Evolutionary conservation across 2,329 filamentous ascomycete genomes (phyloP).

Genomic region (Paecilomyces variotii): DNA sequence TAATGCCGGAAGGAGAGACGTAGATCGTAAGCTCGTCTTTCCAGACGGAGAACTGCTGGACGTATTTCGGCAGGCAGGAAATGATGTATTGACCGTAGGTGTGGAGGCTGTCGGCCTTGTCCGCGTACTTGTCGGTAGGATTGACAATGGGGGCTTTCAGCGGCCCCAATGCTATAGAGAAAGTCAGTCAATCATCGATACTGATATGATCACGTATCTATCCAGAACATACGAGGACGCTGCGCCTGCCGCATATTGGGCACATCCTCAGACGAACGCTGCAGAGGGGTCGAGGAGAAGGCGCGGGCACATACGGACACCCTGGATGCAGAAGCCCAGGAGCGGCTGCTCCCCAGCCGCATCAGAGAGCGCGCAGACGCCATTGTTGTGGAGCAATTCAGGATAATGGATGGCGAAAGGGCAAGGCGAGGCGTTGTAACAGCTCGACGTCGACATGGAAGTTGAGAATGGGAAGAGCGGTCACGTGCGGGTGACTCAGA

Average conservation of each 20-base stretch:
- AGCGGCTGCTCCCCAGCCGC: slow-evolving; percentile 34
- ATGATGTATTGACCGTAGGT: slow-evolving; percentile 95
- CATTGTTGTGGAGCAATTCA: slow-evolving; percentile 32
- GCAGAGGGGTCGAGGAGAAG: slow-evolving; percentile 33
- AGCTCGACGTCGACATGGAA: slow-evolving; percentile 5
- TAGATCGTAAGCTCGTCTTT: slow-evolving; percentile 97
- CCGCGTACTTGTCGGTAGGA: slow-evolving; percentile 84
- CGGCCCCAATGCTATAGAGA: slow-evolving; percentile 43
- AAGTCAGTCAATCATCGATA: slow-evolving; percentile 4
- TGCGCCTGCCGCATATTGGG: slow-evolving; percentile 60
- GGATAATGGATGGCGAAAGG: slow-evolving; percentile 16
- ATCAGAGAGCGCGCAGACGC: slow-evolving; percentile 38
- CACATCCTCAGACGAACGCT: slow-evolving; percentile 35
- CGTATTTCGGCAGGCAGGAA: slow-evolving; percentile 92
- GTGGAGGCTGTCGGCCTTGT: slow-evolving; percentile 81
- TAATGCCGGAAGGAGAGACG: slow-evolving; percentile 77
- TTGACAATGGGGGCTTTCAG: slow-evolving; percentile 78
- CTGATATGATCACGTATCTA: slow-evolving; percentile 4
- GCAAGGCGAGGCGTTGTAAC: slow-evolving; percentile 18
- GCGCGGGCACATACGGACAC: slow-evolving; percentile 25
- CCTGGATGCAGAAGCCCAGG: slow-evolving; percentile 27
- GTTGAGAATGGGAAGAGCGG: background rate
- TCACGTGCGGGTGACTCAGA: slow-evolving; percentile 13
- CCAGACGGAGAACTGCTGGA: slow-evolving; percentile 99
- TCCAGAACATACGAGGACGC: slow-evolving; percentile 37